Evolutionary conservation across 1,284 basidiomycete species (phyloP).

Genomic region (Tetrapyrgos nigripes): DNA sequence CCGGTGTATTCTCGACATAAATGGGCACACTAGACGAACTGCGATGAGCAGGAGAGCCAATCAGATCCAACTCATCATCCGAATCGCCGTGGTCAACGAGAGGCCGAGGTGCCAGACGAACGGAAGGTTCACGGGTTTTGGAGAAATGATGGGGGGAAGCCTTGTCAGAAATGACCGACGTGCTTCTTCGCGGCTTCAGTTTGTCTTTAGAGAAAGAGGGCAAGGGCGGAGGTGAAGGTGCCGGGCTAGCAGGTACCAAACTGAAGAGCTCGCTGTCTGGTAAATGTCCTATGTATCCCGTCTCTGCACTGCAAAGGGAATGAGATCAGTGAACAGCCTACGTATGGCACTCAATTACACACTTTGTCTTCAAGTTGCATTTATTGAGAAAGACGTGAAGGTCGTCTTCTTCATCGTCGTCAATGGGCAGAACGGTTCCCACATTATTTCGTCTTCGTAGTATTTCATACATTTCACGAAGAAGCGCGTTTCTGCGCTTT

Average conservation of each 20-base stretch:
- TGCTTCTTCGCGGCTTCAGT: slow-evolving; percentile 2
- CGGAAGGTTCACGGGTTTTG: not conserved
- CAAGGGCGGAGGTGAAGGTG: not conserved
- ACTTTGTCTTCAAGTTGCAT: slow-evolving; percentile 60
- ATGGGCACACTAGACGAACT: not conserved
- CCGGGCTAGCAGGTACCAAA: slow-evolving; percentile 7
- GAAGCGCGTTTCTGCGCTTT: slow-evolving; percentile 66
- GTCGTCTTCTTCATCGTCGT: slow-evolving; percentile 50
- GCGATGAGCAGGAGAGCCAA: slow-evolving; percentile 21
- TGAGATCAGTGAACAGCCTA: not conserved
- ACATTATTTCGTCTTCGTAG: slow-evolving; percentile 56
- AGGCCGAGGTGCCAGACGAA: not conserved
- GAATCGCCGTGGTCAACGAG: slow-evolving; percentile 18
- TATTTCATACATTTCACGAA: slow-evolving; percentile 72
- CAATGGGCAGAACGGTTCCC: slow-evolving; percentile 43
- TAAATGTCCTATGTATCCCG: slow-evolving; percentile 41
- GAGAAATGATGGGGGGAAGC: not conserved
- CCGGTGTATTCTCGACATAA: slow-evolving; percentile 7
- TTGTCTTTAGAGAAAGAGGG: slow-evolving; percentile 8
- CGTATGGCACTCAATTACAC: slow-evolving; percentile 27
- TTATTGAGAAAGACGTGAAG: slow-evolving; percentile 56
- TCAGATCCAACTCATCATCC: slow-evolving; percentile 33
- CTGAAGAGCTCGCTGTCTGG: slow-evolving; percentile 32
- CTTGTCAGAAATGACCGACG: not conserved
- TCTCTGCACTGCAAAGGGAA: slow-evolving; percentile 40